Percentiles rank a stretch among this genome's conserved stretches.
Evolutionary conservation across 805 yeast genomes (phyloP).

Genomic region (Lipomyces mesembrius): DNA sequence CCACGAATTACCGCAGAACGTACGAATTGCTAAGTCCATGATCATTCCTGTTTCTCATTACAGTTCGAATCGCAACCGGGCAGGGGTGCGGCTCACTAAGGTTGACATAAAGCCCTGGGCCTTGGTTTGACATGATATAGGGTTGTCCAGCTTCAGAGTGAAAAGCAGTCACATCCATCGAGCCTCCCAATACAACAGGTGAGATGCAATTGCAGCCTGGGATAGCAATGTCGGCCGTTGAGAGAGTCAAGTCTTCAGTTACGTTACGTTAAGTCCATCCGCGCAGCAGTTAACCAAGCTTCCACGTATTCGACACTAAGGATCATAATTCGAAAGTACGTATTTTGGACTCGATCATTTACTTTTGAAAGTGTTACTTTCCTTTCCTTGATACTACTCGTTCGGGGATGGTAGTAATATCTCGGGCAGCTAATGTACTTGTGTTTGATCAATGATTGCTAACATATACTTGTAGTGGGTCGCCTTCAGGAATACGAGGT

Average conservation of each 20-base stretch:
- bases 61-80: too few relatives aligned
- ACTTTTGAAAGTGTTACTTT: neutral
- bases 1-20: too few relatives aligned
- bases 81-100: too few relatives aligned
- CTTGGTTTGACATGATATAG: too few relatives aligned
- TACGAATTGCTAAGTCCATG: too few relatives aligned
- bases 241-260: neutral
- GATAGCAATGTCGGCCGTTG: too few relatives aligned
- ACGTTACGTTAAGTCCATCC: neutral
- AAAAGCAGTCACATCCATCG: too few relatives aligned
- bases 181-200: too few relatives aligned
- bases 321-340: conserved; percentile 3
- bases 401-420: neutral
- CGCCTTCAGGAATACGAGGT: conserved; percentile 39
- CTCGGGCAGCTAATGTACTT: neutral
- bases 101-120: too few relatives aligned
- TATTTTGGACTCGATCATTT: neutral
- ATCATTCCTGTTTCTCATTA: too few relatives aligned
- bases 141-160: too few relatives aligned
- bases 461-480: conserved; percentile 27
- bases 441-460: neutral
- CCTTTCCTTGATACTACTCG: neutral
- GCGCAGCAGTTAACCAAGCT: neutral
- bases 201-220: too few relatives aligned
- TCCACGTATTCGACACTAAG: neutral